Evolutionary conservation across 768 basidiomycete species (phyloP), one percentile per base, ranked within the genome.

Genomic region (Mycena leptocephala): DNA sequence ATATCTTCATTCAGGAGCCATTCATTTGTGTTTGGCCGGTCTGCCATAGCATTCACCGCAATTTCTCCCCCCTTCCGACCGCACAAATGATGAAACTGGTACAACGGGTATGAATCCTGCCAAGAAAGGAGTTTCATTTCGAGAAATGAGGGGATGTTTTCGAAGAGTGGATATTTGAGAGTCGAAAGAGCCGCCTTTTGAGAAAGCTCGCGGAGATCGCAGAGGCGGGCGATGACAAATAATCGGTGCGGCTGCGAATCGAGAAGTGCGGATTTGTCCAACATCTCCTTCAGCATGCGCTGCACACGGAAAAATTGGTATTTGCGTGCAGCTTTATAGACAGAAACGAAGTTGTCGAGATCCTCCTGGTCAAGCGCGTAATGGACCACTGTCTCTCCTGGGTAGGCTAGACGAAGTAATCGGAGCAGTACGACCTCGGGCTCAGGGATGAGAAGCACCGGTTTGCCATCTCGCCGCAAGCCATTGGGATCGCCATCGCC

Each of bases 91-190:
- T 63, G 70, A 33, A 72, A 72, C 30, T 37, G 10, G 32, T 48
- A 20, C n/a, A 72, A 24, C 1, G 16, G 62, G 32, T 72, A 43
- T 13, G 59, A 24, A n/a, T 62, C 43, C 26, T 51, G 39, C 59
- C 59, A 51, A 14, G 70, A 33, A 26, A 72, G 59, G 26, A 72
- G 39, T 20, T 61, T 53, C 41, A 37, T 72, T 24, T 72, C 70
- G 28, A 59, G 70, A 26, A 62, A 72, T 18, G 32, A 22, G 2
- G 33, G 30, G 24, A 22, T 51, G 4, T 48, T 22, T 8, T 28
- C 28, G 11, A 18, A 43, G 28, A 61, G 28, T 5, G 41, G 41
- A 14, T 28, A 41, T n/a, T 22, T 30, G 8, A 72, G 59, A 5
- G 70, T 63, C 18, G 9, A 59, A 24, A 72, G 39, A 8, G 61